These are phyloP conservation scores for Vigna trinervia DNA, from an alignment of 306 rosid genomes.

Conservation along the genomic window DNA sequence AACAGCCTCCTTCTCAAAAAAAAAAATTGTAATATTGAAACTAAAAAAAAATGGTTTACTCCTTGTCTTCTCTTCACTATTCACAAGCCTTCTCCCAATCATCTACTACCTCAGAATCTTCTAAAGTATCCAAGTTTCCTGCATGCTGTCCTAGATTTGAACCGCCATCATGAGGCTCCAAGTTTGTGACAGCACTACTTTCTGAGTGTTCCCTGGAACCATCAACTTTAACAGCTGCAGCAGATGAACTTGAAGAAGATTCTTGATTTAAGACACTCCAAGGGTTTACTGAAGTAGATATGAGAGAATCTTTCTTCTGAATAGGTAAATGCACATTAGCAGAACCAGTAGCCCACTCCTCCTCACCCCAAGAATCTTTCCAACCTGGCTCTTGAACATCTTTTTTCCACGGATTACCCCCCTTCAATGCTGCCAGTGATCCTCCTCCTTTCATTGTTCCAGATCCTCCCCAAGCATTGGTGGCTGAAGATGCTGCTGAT, in stretches of 20 bases:
- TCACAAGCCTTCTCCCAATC: slow-evolving; percentile 94
- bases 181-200: slow-evolving; percentile 1
- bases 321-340: slow-evolving; percentile 54
- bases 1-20: slow-evolving; percentile 13
- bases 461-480: slow-evolving; percentile 73
- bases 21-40: not conserved
- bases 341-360: slow-evolving; percentile 60
- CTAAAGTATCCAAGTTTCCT: slow-evolving; percentile 40
- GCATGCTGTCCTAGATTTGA: slow-evolving; percentile 45
- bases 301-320: slow-evolving; percentile 63
- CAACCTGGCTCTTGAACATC: slow-evolving; percentile 64
- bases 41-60: not conserved
- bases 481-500: slow-evolving; percentile 51
- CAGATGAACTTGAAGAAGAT: slow-evolving; percentile 52
- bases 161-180: slow-evolving; percentile 47
- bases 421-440: slow-evolving; percentile 50
- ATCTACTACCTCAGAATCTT: slow-evolving; percentile 72
- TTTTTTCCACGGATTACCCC: slow-evolving; percentile 76
- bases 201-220: not conserved
- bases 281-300: slow-evolving; percentile 68
- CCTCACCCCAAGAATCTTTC: slow-evolving; percentile 77
- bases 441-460: slow-evolving; percentile 57
- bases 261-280: slow-evolving; percentile 69
- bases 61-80: slow-evolving; percentile 25
- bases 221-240: slow-evolving; percentile 38